Evolutionary conservation across 768 basidiomycete genomes (phyloP), one percentile per base, ranked within the genome.

Genomic region (Tulasnella sp.): DNA sequence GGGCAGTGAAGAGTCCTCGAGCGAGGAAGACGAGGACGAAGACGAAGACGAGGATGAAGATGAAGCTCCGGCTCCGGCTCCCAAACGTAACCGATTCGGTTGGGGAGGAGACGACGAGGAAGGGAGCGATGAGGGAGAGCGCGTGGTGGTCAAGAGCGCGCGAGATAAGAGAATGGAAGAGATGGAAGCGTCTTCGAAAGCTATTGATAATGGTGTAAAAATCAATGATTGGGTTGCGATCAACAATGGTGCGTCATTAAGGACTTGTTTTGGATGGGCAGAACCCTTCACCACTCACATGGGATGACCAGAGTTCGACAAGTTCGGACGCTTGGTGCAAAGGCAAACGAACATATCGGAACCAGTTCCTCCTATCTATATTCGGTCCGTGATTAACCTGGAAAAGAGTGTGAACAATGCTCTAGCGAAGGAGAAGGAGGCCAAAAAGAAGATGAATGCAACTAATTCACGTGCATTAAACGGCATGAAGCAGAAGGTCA

Each of bases 401-500:
- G 95, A 98, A 58, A 65, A 71, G 20, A 78, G 86, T 8, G 67
- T 95, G 58, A 82, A 78, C 58, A 69, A 66, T 22, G 78, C 88
- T 5, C 66, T 86, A 37, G 70, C 80, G 8, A 86, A 86, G 64
- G 91, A 95, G 66, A 93, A 92, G 65, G 81, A 83, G 54, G 80
- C 88, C 8, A 85, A 86, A 69, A 95, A 96, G 69, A 96, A 95
- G 69, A 88, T 92, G 82, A 93, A 91, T 58, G 84, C 89, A 1
- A 82, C 76, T 56, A 92, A 92, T 60, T 86, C 90, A 34, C 91
- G 87, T 61, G 89, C 91, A 2, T 74, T 98, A 57, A 96, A 89
- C 46, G 84, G 85, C n/a, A 84, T 96, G 81, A 96, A 92, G 69
- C 93, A 98, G 68, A 95, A 92, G 66, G 74, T 96, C 49, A 92